Evolutionary conservation across 805 yeast species (phyloP).

Genomic region (Citeromyces nyonsensis): DNA sequence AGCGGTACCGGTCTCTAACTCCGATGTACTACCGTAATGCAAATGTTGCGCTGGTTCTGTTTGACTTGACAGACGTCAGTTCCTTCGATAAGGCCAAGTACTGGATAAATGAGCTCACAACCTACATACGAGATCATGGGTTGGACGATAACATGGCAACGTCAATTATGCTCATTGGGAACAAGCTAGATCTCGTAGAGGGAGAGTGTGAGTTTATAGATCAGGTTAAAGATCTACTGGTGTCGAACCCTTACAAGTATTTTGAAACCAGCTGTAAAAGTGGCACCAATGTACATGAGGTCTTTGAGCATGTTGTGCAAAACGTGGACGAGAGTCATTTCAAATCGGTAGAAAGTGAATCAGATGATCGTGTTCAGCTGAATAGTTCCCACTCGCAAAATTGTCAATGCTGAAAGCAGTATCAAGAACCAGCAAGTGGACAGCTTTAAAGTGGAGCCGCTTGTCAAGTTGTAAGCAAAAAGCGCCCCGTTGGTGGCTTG

Average conservation of each 20-base stretch:
- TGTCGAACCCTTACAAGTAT: conserved; percentile 7
- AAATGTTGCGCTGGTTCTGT: conserved; percentile 76
- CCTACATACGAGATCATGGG: conserved; percentile 11
- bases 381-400: no score
- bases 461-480: not conserved
- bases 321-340: conserved; percentile 11
- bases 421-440: conserved; percentile 1
- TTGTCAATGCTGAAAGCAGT: conserved; percentile 3
- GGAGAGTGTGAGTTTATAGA: conserved; percentile 7
- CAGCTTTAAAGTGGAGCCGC: not conserved
- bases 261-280: conserved; percentile 54
- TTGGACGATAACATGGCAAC: conserved; percentile 4
- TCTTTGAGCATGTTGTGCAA: conserved; percentile 19
- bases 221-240: conserved; percentile 9
- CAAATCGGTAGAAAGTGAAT: conserved; percentile 5
- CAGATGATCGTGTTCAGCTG: no score
- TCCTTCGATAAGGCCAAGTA: conserved; percentile 60
- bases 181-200: conserved; percentile 53
- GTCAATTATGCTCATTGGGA: conserved; percentile 52
- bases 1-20: conserved; percentile 66
- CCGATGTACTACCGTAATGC: conserved; percentile 79
- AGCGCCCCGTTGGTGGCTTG: not conserved
- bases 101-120: conserved; percentile 74
- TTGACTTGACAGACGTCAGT: conserved; percentile 47
- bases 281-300: conserved; percentile 40